A percentile compares a stretch with the other conserved stretches of the same genome.
These are phyloP conservation scores for Ceratocystis harringtonii DNA, from an alignment of 2,329 filamentous ascomycete species.

Conservation along the genomic window DNA sequence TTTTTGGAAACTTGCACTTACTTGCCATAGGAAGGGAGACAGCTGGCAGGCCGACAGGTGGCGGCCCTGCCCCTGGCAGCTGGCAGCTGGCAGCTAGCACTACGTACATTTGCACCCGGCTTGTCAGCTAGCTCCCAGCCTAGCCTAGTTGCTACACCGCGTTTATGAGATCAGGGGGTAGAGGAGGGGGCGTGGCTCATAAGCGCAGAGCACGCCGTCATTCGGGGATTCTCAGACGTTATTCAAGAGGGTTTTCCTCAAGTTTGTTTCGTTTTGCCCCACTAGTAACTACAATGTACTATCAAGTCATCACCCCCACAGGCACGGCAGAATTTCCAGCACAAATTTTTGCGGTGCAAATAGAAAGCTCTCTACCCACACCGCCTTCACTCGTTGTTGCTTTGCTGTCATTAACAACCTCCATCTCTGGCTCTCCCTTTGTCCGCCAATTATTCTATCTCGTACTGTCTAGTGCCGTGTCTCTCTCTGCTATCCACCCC, in stretches of 20 bases:
- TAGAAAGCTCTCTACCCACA: background rate
- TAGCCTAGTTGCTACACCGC: background rate
- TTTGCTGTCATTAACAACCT: background rate
- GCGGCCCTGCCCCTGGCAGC: background rate
- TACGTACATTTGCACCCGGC: background rate
- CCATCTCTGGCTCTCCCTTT: too few relatives aligned
- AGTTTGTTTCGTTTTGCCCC: background rate
- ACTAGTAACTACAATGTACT: background rate
- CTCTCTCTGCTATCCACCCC: background rate
- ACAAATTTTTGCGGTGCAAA: background rate
- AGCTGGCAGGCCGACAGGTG: background rate
- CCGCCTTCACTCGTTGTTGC: background rate
- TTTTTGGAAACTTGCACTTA: background rate
- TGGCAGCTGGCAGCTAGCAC: background rate
- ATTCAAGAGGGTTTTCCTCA: background rate
- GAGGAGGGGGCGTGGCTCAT: background rate
- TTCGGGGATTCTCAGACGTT: background rate
- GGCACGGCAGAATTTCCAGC: background rate
- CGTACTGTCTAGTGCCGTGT: background rate
- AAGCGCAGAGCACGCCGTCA: background rate
- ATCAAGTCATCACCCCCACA: background rate
- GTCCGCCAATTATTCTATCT: background rate
- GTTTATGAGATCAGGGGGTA: background rate
- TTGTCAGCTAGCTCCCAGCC: background rate
- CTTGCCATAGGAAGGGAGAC: background rate